Evolutionary conservation across 306 rosid genomes (phyloP).

Genomic region (Carpinus fangiana): DNA sequence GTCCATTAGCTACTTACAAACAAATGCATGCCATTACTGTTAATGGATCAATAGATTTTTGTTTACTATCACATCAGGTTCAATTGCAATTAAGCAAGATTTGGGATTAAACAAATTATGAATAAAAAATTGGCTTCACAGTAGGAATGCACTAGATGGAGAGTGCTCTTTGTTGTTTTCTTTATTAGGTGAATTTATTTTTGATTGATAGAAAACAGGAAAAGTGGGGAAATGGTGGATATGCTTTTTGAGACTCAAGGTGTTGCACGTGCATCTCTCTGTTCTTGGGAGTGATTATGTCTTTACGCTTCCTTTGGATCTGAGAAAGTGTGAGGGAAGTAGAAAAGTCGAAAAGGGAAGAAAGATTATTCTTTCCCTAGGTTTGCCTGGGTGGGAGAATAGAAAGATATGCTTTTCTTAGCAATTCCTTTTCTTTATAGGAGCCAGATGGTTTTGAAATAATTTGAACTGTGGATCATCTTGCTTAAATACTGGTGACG

Average conservation of each 20-base stretch:
- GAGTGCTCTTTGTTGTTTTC: not conserved
- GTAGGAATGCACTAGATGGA: not conserved
- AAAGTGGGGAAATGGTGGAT: not conserved
- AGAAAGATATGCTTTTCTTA: conserved; percentile 46
- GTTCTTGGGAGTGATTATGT: conserved; percentile 13
- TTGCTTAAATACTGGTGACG: conserved; percentile 16
- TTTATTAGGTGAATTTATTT: not conserved
- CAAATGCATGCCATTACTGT: not conserved
- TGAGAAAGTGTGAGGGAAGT: conserved; percentile 35
- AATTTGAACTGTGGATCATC: conserved; percentile 20
- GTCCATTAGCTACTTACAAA: not conserved
- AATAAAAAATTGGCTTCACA: not conserved
- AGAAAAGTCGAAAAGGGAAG: conserved; percentile 36
- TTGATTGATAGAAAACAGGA: not conserved
- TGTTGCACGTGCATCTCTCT: conserved; percentile 7
- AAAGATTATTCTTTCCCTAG: conserved; percentile 52
- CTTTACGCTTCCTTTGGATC: conserved; percentile 69
- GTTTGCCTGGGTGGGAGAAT: conserved; percentile 42
- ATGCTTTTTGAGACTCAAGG: not conserved
- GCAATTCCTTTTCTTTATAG: conserved; percentile 33
- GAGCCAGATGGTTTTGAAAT: conserved; percentile 33
- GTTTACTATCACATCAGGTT: not conserved
- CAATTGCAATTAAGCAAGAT: not conserved
- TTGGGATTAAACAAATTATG: not conserved
- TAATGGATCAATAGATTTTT: not conserved